phyloP scores from a whole-genome alignment of 257 asterid species.

The Phtheirospermum japonicum region DNA sequence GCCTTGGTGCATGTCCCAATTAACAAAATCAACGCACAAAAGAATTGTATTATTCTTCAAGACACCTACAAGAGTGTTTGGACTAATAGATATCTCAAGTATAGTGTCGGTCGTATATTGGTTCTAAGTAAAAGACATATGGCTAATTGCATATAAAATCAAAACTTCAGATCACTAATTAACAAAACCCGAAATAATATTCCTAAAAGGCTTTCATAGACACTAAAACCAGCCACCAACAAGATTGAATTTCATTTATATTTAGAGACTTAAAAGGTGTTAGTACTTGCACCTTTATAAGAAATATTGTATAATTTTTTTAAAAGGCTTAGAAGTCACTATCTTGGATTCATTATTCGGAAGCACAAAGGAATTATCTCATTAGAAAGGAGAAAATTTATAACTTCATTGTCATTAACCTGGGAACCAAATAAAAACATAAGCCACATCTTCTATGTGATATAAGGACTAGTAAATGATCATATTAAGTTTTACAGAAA shows the following conservation, averaged over 20 bases:
- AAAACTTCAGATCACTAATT: neutral
- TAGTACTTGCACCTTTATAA: neutral
- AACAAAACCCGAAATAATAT: neutral
- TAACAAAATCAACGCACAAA: too few relatives aligned
- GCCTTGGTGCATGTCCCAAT: too few relatives aligned
- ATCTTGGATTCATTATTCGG: constrained; percentile 97
- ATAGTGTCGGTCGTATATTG: neutral
- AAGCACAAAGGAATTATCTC: constrained; percentile 94
- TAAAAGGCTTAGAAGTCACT: constrained; percentile 43
- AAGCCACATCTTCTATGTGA: neutral
- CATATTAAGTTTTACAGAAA: neutral
- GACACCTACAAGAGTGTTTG: too few relatives aligned
- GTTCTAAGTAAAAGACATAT: neutral
- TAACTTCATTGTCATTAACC: constrained; percentile 95
- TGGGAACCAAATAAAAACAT: constrained; percentile 30
- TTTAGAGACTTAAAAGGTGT: neutral
- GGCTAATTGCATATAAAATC: too few relatives aligned
- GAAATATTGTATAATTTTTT: constrained; percentile 18
- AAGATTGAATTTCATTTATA: neutral
- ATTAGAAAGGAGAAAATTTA: constrained; percentile 84
- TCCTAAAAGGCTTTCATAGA: too few relatives aligned
- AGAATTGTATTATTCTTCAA: too few relatives aligned
- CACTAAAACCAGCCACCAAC: too few relatives aligned
- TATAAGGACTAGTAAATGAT: constrained; percentile 5
- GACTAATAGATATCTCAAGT: too few relatives aligned